phyloP scores from a whole-genome alignment of 331 rosid genomes.

The Rosa hybrid region DNA sequence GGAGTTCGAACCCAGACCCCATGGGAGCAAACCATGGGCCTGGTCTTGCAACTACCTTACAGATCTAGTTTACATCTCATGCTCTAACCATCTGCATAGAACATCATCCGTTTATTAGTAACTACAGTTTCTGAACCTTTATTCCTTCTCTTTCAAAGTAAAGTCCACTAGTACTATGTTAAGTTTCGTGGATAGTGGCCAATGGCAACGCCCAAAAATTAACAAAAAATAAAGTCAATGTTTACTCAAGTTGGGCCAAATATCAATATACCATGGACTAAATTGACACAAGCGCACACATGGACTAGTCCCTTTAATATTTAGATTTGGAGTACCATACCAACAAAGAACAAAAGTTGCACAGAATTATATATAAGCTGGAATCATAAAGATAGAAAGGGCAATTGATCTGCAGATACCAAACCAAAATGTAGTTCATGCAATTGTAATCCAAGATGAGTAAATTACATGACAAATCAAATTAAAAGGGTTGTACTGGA shows the following conservation, averaged over 20 bases:
- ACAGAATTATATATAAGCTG: background rate
- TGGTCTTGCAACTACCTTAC: background rate
- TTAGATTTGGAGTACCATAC: background rate
- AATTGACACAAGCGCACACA: background rate
- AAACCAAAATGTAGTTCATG: slow-evolving; percentile 35
- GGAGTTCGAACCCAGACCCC: background rate
- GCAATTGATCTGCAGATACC: slow-evolving; percentile 14
- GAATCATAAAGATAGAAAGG: background rate
- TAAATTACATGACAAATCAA: slow-evolving; percentile 21
- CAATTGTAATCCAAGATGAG: slow-evolving; percentile 31
- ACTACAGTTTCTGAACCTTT: background rate
- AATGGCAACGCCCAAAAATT: background rate
- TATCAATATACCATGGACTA: too few relatives aligned
- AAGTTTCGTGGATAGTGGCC: background rate
- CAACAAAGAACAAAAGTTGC: background rate
- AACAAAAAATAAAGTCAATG: background rate
- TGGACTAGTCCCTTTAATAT: background rate
- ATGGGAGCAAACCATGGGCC: background rate
- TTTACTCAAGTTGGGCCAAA: background rate
- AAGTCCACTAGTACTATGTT: background rate
- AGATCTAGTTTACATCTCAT: background rate
- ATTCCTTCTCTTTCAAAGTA: background rate
- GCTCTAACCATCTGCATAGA: background rate
- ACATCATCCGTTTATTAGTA: background rate
- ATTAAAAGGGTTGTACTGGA: slow-evolving; percentile 21